phyloP scores from a whole-genome alignment of 805 yeast species.

The Sugiyamaella smithiae region DNA sequence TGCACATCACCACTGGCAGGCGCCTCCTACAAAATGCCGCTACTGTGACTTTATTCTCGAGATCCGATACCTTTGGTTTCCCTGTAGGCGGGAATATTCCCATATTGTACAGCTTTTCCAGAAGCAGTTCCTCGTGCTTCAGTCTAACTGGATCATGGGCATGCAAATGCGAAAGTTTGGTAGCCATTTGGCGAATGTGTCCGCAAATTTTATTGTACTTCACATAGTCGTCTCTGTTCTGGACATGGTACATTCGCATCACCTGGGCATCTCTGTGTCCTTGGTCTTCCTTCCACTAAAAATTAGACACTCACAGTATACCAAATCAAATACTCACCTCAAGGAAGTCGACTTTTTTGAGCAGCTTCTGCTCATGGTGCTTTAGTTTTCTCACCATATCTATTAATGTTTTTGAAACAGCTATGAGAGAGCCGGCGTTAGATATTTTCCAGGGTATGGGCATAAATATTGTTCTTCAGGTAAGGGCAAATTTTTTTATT shows the following conservation, averaged over 20 bases:
- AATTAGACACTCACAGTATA: neutral
- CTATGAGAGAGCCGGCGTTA: neutral
- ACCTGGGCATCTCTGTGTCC: conserved; percentile 96
- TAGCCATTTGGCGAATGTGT: conserved; percentile 80
- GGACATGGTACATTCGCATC: conserved; percentile 90
- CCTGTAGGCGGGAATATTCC: conserved; percentile 72
- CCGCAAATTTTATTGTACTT: conserved; percentile 94
- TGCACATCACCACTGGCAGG: conserved; percentile 90
- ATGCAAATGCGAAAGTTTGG: conserved; percentile 77
- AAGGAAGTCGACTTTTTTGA: conserved; percentile 92
- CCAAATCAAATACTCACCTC: conserved; percentile 40
- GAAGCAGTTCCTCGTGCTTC: conserved; percentile 80
- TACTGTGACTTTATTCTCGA: conserved; percentile 89
- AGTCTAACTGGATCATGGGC: conserved; percentile 84
- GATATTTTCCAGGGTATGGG: conserved; percentile 5
- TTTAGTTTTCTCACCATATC: conserved; percentile 58
- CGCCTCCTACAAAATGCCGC: conserved; percentile 90
- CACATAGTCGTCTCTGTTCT: conserved; percentile 93
- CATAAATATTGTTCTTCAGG: neutral
- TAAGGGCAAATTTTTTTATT: conserved; percentile 8
- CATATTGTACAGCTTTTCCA: conserved; percentile 85
- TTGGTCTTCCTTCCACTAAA: conserved; percentile 88
- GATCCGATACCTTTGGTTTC: conserved; percentile 76
- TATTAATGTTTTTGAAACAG: neutral
- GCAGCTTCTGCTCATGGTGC: conserved; percentile 91